phyloP scores from a whole-genome alignment of 2,329 filamentous ascomycete genomes.

The Cryphonectria japonica region DNA sequence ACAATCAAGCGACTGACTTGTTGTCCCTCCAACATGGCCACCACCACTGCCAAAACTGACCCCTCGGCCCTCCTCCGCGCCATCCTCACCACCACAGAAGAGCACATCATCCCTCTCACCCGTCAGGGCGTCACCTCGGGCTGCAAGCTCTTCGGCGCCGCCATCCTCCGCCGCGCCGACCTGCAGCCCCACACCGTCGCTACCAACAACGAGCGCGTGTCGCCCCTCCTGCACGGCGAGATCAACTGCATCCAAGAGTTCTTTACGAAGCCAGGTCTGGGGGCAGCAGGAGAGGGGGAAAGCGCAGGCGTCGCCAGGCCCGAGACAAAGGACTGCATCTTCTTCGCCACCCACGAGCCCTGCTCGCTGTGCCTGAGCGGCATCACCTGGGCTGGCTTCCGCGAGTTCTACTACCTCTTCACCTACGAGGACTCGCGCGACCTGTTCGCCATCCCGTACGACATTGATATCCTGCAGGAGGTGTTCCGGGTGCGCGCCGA shows the following conservation, averaged over 20 bases:
- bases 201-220: conserved; percentile 59
- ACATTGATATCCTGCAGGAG: conserved; percentile 60
- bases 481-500: conserved; percentile 55
- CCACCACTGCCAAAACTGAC: conserved; percentile 32
- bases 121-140: conserved; percentile 52
- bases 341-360: conserved; percentile 63
- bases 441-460: conserved; percentile 58
- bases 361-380: conserved; percentile 62
- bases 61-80: conserved; percentile 42
- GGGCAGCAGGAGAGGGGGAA: neutral
- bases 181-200: conserved; percentile 52
- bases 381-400: conserved; percentile 62
- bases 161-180: conserved; percentile 49
- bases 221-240: conserved; percentile 61
- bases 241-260: conserved; percentile 65
- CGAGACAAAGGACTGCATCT: conserved; percentile 52
- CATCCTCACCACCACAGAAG: conserved; percentile 49
- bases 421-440: conserved; percentile 63
- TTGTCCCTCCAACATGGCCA: neutral
- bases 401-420: conserved; percentile 61
- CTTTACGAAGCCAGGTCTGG: conserved; percentile 43
- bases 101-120: conserved; percentile 56
- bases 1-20: no score
- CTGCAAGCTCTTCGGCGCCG: conserved; percentile 61
- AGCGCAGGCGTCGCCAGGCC: conserved; percentile 38